These are phyloP conservation scores for Fusarium anguioides DNA, from an alignment of 2,329 filamentous ascomycete species.

Conservation along the genomic window DNA sequence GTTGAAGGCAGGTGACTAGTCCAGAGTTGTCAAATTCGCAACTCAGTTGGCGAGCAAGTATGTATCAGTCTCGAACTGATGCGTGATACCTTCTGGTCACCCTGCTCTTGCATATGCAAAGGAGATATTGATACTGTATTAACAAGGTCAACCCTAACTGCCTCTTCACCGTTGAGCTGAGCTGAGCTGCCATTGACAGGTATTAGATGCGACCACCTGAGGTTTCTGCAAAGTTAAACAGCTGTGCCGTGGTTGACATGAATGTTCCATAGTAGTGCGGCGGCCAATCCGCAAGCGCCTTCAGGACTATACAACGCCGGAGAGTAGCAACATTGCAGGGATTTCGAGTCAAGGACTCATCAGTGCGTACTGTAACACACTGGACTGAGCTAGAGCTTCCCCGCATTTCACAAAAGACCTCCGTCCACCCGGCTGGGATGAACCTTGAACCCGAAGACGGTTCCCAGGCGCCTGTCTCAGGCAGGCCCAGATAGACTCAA, in stretches of 20 bases:
- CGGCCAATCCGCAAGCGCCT: conserved; percentile 1
- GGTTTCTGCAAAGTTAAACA: neutral
- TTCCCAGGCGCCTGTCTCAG: conserved; percentile 30
- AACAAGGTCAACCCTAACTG: conserved; percentile 25
- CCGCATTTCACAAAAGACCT: conserved; percentile 40
- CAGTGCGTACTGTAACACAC: conserved; percentile 13
- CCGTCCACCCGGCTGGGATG: conserved; percentile 43
- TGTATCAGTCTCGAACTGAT: neutral
- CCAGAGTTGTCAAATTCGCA: conserved; percentile 3
- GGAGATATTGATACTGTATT: conserved; percentile 33
- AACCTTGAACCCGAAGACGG: conserved; percentile 35
- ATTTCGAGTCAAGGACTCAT: conserved; percentile 31
- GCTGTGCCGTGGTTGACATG: neutral
- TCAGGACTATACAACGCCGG: conserved; percentile 2
- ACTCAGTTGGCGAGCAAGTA: conserved; percentile 11
- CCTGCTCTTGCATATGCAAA: conserved; percentile 21
- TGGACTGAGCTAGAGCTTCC: conserved; percentile 34
- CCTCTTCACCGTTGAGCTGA: conserved; percentile 32
- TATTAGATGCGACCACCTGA: no score
- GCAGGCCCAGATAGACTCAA: conserved; percentile 17
- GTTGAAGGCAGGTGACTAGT: conserved; percentile 28
- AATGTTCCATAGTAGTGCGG: conserved; percentile 2
- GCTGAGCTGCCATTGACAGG: no score
- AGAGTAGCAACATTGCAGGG: conserved; percentile 7
- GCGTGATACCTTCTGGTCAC: neutral